Conservation (phyloP, 2,329 filamentous ascomycete species). For the Stemphylium vesicarium region DNA sequence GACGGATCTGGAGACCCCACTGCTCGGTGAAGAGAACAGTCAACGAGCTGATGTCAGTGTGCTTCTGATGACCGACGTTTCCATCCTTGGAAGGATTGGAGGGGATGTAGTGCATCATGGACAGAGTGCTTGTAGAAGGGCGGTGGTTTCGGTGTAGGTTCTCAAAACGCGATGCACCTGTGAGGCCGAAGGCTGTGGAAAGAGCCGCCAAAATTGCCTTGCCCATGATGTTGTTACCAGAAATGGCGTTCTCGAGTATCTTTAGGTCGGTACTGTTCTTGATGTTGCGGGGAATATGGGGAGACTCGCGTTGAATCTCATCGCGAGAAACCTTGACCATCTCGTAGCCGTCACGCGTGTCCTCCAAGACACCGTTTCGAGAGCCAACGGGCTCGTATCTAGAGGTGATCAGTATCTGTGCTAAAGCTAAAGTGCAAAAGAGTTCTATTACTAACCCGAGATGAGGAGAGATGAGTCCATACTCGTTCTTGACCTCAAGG, state of each 20-base stretch:
- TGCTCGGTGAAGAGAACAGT: slow-evolving; percentile 58
- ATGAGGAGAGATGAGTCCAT: slow-evolving; percentile 61
- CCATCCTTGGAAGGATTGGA: slow-evolving; percentile 26
- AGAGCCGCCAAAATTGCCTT: slow-evolving; percentile 58
- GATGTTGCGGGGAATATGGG: slow-evolving; percentile 32
- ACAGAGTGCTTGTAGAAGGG: slow-evolving; percentile 40
- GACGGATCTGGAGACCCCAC: slow-evolving; percentile 64
- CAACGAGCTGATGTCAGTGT: slow-evolving; percentile 42
- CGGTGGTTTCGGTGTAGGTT: slow-evolving; percentile 42
- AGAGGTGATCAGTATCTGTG: not conserved
- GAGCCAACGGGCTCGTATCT: slow-evolving; percentile 35
- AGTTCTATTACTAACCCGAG: slow-evolving; percentile 53
- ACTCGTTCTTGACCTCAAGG: slow-evolving; percentile 63
- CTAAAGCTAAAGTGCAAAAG: not conserved
- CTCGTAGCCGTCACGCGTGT: slow-evolving; percentile 42
- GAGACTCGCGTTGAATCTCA: slow-evolving; percentile 38
- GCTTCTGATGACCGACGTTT: slow-evolving; percentile 41
- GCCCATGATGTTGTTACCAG: slow-evolving; percentile 38
- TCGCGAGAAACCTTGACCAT: slow-evolving; percentile 44
- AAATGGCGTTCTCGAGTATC: slow-evolving; percentile 37
- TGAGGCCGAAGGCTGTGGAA: slow-evolving; percentile 34
- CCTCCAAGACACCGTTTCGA: slow-evolving; percentile 38
- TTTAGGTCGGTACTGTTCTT: slow-evolving; percentile 39
- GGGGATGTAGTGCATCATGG: slow-evolving; percentile 46
- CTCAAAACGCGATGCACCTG: slow-evolving; percentile 36